Conservation (phyloP, 2,329 filamentous ascomycete species). For the Botrytis byssoidea region DNA sequence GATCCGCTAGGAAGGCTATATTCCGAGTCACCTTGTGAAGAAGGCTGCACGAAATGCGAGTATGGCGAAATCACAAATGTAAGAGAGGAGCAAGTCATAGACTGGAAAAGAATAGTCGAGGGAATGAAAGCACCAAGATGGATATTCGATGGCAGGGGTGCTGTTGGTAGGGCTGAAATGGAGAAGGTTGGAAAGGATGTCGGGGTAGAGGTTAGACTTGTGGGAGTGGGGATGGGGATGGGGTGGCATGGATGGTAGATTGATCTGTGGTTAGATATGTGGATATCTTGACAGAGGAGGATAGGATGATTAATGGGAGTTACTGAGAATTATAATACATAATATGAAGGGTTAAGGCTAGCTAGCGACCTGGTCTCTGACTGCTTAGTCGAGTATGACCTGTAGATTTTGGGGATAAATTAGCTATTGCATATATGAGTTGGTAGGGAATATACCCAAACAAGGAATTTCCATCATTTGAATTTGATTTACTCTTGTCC, state of each 20-base stretch:
- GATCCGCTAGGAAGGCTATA: constrained; percentile 24
- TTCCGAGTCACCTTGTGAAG: constrained; percentile 33
- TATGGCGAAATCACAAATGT: constrained; percentile 7
- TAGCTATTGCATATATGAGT: not conserved
- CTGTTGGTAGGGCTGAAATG: constrained; percentile 36
- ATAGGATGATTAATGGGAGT: not conserved
- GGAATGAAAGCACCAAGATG: constrained; percentile 48
- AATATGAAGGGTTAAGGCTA: not conserved
- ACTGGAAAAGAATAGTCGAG: constrained; percentile 48
- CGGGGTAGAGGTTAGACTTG: constrained; percentile 27
- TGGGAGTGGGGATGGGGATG: constrained; percentile 26
- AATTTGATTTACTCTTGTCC: not conserved
- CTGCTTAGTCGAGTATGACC: not conserved
- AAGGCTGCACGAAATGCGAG: constrained; percentile 40
- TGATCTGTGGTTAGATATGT: not conserved
- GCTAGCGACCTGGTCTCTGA: not conserved
- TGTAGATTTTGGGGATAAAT: not conserved
- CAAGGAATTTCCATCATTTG: not conserved
- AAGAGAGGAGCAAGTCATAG: constrained; percentile 36
- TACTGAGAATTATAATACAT: not conserved
- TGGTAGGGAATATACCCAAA: not conserved
- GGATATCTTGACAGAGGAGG: not conserved
- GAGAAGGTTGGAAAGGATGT: constrained; percentile 32
- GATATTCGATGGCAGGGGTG: constrained; percentile 48
- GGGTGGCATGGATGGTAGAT: constrained; percentile 15